These are phyloP conservation scores for Trichophyton mentagrophytes DNA, from an alignment of 2,329 filamentous ascomycete genomes.

Conservation along the genomic window DNA sequence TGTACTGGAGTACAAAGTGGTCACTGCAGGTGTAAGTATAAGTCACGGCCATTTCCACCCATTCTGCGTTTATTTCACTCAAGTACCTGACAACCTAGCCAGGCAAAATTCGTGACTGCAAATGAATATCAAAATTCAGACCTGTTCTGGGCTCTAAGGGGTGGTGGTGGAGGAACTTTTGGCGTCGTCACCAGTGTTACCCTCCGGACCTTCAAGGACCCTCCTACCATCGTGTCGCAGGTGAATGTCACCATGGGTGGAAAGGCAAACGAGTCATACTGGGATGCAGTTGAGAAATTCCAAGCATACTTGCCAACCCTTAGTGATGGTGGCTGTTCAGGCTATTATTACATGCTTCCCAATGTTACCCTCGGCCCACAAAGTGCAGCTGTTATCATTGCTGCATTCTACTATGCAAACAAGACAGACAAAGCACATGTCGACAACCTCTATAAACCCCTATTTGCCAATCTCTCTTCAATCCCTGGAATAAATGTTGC, in stretches of 20 bases:
- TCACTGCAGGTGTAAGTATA: slow-evolving; percentile 32
- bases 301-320: slow-evolving; percentile 10
- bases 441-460: slow-evolving; percentile 6
- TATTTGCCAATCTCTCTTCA: slow-evolving; percentile 2
- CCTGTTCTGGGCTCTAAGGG: slow-evolving; percentile 51
- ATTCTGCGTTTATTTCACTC: slow-evolving; percentile 17
- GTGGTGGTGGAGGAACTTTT: slow-evolving; percentile 49
- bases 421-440: slow-evolving; percentile 1
- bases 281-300: slow-evolving; percentile 10
- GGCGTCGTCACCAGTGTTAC: slow-evolving; percentile 46
- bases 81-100: slow-evolving; percentile 17
- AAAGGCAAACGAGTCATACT: slow-evolving; percentile 9
- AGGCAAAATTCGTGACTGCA: slow-evolving; percentile 39
- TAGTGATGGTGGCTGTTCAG: slow-evolving; percentile 10
- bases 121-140: slow-evolving; percentile 39
- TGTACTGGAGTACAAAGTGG: slow-evolving; percentile 37
- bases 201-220: slow-evolving; percentile 28
- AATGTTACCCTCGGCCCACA: slow-evolving; percentile 3
- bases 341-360: slow-evolving; percentile 12
- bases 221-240: slow-evolving; percentile 3
- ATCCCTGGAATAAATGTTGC: slow-evolving; percentile 6
- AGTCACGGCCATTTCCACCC: slow-evolving; percentile 18
- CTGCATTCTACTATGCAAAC: slow-evolving; percentile 6
- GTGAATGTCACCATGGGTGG: slow-evolving; percentile 10
- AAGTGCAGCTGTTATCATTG: background rate